Evolutionary conservation across 2,329 filamentous ascomycete species (phyloP).

Genomic region (Xenoacremonium recifei): DNA sequence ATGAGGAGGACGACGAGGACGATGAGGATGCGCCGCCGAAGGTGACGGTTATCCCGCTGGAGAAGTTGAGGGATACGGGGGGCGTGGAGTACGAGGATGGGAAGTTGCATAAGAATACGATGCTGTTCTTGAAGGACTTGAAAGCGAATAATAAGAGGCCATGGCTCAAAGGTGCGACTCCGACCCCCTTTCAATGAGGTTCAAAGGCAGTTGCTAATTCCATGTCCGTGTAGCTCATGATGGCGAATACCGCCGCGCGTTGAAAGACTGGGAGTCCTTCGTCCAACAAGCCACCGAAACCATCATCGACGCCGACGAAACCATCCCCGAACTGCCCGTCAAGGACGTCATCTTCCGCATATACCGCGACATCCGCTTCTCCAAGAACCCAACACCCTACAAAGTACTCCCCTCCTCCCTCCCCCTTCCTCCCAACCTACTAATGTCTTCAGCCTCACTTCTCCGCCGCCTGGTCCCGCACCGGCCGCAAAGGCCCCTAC

Average conservation of each 20-base stretch:
- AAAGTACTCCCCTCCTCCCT: constrained; percentile 54
- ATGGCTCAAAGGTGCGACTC: constrained; percentile 60
- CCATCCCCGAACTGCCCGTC: constrained; percentile 79
- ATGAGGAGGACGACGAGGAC: constrained; percentile 33
- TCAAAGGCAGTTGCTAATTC: not conserved
- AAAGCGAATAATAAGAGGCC: constrained; percentile 57
- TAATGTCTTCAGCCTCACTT: constrained; percentile 63
- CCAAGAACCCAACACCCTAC: constrained; percentile 81
- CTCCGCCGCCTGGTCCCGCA: constrained; percentile 82
- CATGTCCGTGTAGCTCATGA: constrained; percentile 66
- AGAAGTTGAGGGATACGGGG: constrained; percentile 32
- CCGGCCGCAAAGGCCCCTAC: constrained; percentile 82
- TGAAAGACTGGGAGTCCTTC: constrained; percentile 80
- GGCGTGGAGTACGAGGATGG: constrained; percentile 48
- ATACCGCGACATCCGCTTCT: constrained; percentile 83
- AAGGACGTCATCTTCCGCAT: constrained; percentile 89
- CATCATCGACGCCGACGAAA: constrained; percentile 71
- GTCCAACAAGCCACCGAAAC: constrained; percentile 69
- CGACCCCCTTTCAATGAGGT: too few species aligned
- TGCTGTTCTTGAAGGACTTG: constrained; percentile 57
- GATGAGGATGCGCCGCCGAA: constrained; percentile 35
- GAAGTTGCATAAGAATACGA: constrained; percentile 55
- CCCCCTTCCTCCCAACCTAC: constrained; percentile 19
- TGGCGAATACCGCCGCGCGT: constrained; percentile 71
- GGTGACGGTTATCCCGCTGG: constrained; percentile 34